Evolutionary conservation across 805 yeast species (phyloP), one percentile per base, ranked within the genome.

Genomic region (Alloascoidea africana): DNA sequence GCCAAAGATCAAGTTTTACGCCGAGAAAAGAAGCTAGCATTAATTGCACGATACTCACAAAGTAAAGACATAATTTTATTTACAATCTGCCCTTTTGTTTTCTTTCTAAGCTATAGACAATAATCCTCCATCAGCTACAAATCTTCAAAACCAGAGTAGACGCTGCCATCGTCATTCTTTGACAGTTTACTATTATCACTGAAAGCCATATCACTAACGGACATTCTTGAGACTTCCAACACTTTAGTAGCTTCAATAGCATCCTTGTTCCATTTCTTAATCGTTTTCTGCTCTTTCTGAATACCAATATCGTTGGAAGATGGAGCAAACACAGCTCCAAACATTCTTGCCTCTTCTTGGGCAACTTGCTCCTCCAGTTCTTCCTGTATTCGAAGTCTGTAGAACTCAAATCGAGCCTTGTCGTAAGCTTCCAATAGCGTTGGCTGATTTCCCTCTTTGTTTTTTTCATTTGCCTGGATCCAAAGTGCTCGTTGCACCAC

Each of bases 361-460:
- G 83, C 70, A 2, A 89, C 66, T 52, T 71, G 70, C 51, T 65
- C 61, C 53, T 78, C 84, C 2, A 83, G 63, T 49, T 87, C 95
- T 51, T 82, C 80, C 42, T 79, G 74, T 67, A 86, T 83, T 52
- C 96, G 74, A 41, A 84, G 63, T 46, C 80, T 69, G 56, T 91
- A 91, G 54, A 84, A 91, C 58, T 91, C 97, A 45, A 71, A 75
- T 46, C 94, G 69, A 2, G 97, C 85, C 50, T 73, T 71, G 50
- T 84, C 89, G 53, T 89, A 91, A 0, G 95, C 93, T 14, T 72
- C 73, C 35, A 32, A 62, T 44, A 58, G 40, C 35, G 59, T 41
- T 32, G 42, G 32, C 34, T 53, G 46, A 17, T 46, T 44, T 35
- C 33, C 3, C 33, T 38, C 41, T 19, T 48, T 36, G 16, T 46